A percentile compares a stretch with the other conserved stretches of the same genome.
Evolutionary conservation across 2,329 filamentous ascomycete species (phyloP).

Genomic region (Zelopaecilomyces penicillatus): DNA sequence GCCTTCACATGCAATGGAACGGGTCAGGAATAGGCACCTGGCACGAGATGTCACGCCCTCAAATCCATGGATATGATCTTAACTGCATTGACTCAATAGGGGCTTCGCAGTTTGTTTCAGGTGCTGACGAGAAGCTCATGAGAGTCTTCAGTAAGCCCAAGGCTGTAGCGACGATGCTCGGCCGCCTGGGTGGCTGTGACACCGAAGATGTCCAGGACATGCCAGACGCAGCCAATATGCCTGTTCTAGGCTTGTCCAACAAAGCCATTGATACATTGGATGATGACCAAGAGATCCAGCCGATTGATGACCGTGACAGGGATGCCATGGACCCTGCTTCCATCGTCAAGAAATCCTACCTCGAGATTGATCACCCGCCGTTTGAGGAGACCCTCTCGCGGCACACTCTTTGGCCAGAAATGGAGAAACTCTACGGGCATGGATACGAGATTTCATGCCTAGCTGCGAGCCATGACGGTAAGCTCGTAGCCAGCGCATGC

Average conservation of each 20-base stretch:
- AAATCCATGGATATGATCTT: constrained; percentile 96
- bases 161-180: constrained; percentile 68
- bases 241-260: constrained; percentile 90
- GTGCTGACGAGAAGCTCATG: constrained; percentile 95
- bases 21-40: constrained; percentile 49
- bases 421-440: constrained; percentile 94
- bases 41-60: constrained; percentile 92
- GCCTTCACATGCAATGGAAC: constrained; percentile 76
- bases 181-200: constrained; percentile 56
- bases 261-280: constrained; percentile 66
- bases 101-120: constrained; percentile 74
- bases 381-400: constrained; percentile 83
- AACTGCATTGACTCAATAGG: constrained; percentile 83
- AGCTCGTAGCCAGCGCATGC: constrained; percentile 81
- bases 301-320: constrained; percentile 39
- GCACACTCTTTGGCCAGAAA: constrained; percentile 90
- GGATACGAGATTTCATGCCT: constrained; percentile 93
- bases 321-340: constrained; percentile 48
- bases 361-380: constrained; percentile 66
- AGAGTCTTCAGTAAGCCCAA: constrained; percentile 88
- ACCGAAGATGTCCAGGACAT: constrained; percentile 36
- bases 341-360: constrained; percentile 48
- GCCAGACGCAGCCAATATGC: constrained; percentile 88
- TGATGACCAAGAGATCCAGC: constrained; percentile 37
- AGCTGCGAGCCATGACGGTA: constrained; percentile 65